These are phyloP conservation scores for Pestalotiopsis fici DNA, from an alignment of 2,329 filamentous ascomycete genomes.

Conservation along the genomic window DNA sequence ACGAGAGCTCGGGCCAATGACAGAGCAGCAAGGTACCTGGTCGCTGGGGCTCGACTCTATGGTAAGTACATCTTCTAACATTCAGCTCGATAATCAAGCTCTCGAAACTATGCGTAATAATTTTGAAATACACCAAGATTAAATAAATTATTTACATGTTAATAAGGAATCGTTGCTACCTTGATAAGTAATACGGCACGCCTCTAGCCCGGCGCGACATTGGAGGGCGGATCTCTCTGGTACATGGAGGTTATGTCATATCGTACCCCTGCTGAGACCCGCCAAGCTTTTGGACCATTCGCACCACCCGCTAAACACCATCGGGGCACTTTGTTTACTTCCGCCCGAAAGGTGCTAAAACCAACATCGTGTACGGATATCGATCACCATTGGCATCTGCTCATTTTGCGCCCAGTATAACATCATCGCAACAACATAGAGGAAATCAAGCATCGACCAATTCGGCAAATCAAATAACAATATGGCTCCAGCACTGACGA, in stretches of 20 bases:
- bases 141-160: no score
- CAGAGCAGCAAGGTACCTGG: neutral
- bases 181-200: neutral
- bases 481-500: constrained; percentile 50
- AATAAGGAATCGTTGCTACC: no score
- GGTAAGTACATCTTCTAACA: neutral
- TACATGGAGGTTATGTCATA: neutral
- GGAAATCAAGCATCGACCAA: neutral
- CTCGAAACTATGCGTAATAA: neutral
- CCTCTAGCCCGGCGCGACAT: neutral
- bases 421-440: neutral
- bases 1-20: constrained; percentile 16
- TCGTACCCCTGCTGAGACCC: neutral
- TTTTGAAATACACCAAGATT: neutral
- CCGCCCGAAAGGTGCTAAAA: constrained; percentile 4
- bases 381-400: neutral
- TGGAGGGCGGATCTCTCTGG: neutral
- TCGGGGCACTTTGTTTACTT: constrained; percentile 41
- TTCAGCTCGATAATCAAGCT: neutral
- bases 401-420: neutral
- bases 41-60: neutral
- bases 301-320: constrained; percentile 5
- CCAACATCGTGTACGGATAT: neutral
- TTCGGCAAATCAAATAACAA: constrained; percentile 10
- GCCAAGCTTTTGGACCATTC: neutral